These are phyloP conservation scores for Thyridium curvatum DNA, from an alignment of 2,329 filamentous ascomycete genomes.

Conservation along the genomic window DNA sequence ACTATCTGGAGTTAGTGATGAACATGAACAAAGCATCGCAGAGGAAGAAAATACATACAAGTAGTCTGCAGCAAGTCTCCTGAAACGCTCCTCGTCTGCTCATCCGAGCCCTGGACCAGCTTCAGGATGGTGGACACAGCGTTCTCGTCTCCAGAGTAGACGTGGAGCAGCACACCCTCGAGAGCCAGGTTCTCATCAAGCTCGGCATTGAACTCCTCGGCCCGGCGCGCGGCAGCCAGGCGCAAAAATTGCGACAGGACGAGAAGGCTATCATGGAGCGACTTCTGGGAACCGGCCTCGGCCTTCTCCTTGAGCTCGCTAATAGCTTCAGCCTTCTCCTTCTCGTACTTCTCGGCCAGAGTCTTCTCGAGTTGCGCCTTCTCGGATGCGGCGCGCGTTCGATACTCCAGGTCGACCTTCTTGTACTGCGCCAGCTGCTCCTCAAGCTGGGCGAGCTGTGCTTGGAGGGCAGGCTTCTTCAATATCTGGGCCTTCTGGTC, in stretches of 20 bases:
- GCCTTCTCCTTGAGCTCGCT: slow-evolving; percentile 50
- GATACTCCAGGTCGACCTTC: slow-evolving; percentile 69
- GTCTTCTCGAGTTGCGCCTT: slow-evolving; percentile 56
- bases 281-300: slow-evolving; percentile 44
- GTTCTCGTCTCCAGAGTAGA: slow-evolving; percentile 71
- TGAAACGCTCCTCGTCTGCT: slow-evolving; percentile 58
- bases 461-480: slow-evolving; percentile 69
- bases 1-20: slow-evolving; percentile 31
- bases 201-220: slow-evolving; percentile 58
- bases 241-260: slow-evolving; percentile 74
- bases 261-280: slow-evolving; percentile 59
- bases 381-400: slow-evolving; percentile 49
- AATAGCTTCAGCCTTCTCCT: slow-evolving; percentile 47
- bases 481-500: slow-evolving; percentile 73
- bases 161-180: slow-evolving; percentile 70
- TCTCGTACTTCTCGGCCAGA: slow-evolving; percentile 42
- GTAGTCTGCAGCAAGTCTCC: slow-evolving; percentile 62
- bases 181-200: slow-evolving; percentile 73
- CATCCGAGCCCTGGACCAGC: slow-evolving; percentile 66
- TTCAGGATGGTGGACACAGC: slow-evolving; percentile 72
- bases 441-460: slow-evolving; percentile 63
- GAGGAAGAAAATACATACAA: slow-evolving; percentile 42
- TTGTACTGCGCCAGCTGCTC: slow-evolving; percentile 70
- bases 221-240: slow-evolving; percentile 68
- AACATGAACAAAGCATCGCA: slow-evolving; percentile 3